phyloP scores from a whole-genome alignment of 2,329 filamentous ascomycete genomes.

The Taxawa tesnikishii region DNA sequence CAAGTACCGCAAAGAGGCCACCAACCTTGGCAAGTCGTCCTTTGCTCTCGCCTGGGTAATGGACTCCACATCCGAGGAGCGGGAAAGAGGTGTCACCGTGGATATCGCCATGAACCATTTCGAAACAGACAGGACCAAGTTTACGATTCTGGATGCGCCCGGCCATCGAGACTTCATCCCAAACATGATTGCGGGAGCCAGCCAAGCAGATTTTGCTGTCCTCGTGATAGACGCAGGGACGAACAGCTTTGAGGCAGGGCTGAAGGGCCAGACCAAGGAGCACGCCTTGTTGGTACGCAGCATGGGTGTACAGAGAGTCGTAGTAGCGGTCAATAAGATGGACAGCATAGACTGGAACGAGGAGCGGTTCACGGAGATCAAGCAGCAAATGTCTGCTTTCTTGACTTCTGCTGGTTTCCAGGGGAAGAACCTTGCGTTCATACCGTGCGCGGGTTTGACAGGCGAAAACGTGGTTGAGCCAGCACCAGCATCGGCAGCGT shows the following conservation, averaged over 20 bases:
- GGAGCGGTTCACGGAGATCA: conserved; percentile 73
- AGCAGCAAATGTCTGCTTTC: conserved; percentile 71
- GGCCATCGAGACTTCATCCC: conserved; percentile 94
- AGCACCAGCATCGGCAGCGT: conserved; percentile 42
- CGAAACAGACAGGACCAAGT: conserved; percentile 72
- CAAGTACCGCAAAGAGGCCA: conserved; percentile 76
- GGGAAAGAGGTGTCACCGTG: conserved; percentile 83
- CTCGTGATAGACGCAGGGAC: conserved; percentile 84
- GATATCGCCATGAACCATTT: conserved; percentile 95
- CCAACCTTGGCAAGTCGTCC: conserved; percentile 84
- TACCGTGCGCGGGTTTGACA: conserved; percentile 79
- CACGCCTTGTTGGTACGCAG: conserved; percentile 83
- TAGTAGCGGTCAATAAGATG: conserved; percentile 92
- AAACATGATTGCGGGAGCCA: conserved; percentile 97
- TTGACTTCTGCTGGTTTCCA: conserved; percentile 72
- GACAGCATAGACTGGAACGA: conserved; percentile 77
- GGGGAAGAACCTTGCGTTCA: conserved; percentile 66
- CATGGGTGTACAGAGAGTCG: conserved; percentile 75
- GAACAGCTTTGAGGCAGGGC: conserved; percentile 84
- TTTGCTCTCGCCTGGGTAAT: conserved; percentile 97
- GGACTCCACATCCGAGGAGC: conserved; percentile 82
- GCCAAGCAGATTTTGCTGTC: conserved; percentile 90
- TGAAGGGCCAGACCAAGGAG: conserved; percentile 89
- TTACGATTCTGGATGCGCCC: conserved; percentile 91
- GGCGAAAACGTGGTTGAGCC: conserved; percentile 71